Evolutionary conservation across 495 filamentous ascomycete genomes (phyloP).

Genomic region (Friedmanniomyces endolithicus): DNA sequence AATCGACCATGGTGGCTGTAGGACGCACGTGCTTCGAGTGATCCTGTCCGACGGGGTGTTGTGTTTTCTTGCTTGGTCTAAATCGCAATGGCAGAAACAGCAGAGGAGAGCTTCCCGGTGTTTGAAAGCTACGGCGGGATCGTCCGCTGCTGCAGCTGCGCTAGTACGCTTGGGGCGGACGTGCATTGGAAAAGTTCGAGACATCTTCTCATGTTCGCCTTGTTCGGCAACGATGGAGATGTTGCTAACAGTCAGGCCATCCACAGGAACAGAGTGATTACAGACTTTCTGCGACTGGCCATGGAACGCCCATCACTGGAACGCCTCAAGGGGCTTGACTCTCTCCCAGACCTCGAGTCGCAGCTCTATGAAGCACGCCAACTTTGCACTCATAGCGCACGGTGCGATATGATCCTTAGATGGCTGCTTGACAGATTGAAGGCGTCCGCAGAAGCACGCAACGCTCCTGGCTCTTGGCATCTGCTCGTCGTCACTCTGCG

Average conservation of each 20-base stretch:
- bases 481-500: neutral
- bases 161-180: neutral
- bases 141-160: neutral
- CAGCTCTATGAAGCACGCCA: slow-evolving; percentile 8
- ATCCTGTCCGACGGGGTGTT: neutral
- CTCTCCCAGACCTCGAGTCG: slow-evolving; percentile 1
- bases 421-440: slow-evolving; percentile 56
- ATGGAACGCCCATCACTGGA: slow-evolving; percentile 12
- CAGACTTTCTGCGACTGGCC: no score
- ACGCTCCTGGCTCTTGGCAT: neutral
- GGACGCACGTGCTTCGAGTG: neutral
- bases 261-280: neutral
- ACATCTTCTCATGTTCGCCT: neutral
- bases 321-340: slow-evolving; percentile 18
- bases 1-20: slow-evolving; percentile 42
- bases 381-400: slow-evolving; percentile 22
- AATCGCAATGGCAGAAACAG: neutral
- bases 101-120: neutral
- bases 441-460: slow-evolving; percentile 19
- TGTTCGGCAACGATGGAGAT: neutral
- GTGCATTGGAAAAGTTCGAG: slow-evolving; percentile 11
- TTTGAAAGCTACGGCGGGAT: neutral
- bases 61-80: neutral
- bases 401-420: slow-evolving; percentile 54
- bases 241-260: neutral